Evolutionary conservation across 495 filamentous ascomycete species (phyloP).

Genomic region (Aspergillus haitiensis): DNA sequence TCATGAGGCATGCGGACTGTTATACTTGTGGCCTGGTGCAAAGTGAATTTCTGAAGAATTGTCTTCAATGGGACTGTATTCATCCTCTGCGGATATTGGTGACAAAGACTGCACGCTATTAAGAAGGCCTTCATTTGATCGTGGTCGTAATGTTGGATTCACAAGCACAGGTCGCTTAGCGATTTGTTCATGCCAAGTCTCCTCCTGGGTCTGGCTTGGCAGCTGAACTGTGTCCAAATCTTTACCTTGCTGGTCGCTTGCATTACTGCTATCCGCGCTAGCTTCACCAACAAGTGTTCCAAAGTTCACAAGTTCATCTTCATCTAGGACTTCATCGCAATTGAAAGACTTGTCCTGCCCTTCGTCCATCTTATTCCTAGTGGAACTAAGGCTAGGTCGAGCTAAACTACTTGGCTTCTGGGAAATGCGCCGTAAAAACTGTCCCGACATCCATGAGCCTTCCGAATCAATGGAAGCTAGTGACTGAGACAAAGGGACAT

Average conservation of each 20-base stretch:
- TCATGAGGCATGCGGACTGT: slow-evolving; percentile 52
- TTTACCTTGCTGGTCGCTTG: slow-evolving; percentile 35
- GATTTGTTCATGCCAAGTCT: slow-evolving; percentile 54
- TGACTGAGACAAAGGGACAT: slow-evolving; percentile 63
- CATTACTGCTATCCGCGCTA: slow-evolving; percentile 41
- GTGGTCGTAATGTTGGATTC: slow-evolving; percentile 49
- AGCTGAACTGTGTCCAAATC: slow-evolving; percentile 26
- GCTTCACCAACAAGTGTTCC: slow-evolving; percentile 38
- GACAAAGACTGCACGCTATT: slow-evolving; percentile 54
- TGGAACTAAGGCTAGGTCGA: slow-evolving; percentile 48
- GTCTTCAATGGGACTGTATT: slow-evolving; percentile 42
- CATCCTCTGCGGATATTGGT: slow-evolving; percentile 46
- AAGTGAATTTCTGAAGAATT: slow-evolving; percentile 51
- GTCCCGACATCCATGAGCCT: slow-evolving; percentile 87
- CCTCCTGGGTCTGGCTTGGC: slow-evolving; percentile 32
- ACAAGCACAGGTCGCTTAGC: slow-evolving; percentile 54
- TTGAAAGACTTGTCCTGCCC: slow-evolving; percentile 29
- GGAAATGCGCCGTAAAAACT: slow-evolving; percentile 54
- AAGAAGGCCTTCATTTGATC: slow-evolving; percentile 68
- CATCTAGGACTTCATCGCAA: slow-evolving; percentile 53
- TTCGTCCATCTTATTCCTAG: slow-evolving; percentile 33
- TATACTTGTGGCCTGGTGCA: slow-evolving; percentile 64
- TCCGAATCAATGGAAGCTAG: slow-evolving; percentile 87
- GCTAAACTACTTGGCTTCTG: slow-evolving; percentile 45
- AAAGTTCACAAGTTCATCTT: slow-evolving; percentile 62